Evolutionary conservation across 495 filamentous ascomycete genomes (phyloP), one percentile per base, ranked within the genome.

Genomic region (Penicillium macrosclerotiorum): DNA sequence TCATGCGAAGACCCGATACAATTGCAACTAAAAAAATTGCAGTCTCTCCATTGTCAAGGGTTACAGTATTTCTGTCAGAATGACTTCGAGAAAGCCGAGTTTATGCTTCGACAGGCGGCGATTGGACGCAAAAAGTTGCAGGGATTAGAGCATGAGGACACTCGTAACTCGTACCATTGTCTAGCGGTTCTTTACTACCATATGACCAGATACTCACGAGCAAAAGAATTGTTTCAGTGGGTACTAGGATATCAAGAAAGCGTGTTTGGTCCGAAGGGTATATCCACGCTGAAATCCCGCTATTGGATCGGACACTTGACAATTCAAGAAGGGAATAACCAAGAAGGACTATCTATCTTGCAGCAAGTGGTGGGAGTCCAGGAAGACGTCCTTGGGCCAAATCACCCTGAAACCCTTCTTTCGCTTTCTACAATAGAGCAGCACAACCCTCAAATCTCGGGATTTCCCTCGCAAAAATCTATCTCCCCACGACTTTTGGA

Each of bases 371-470:
- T 18, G 20, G 13, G 16, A 13, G 14, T 26, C 12, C 37, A 39
- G 22, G 14, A 39, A n/a, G 5, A 26, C 6, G 37, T 25, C 19
- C 37, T 39, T 24, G 37, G 37, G 23, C 20, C 37, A 23, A 39
- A 39, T 24, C 37, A 39, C 37, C 37, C 37, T 25, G 37, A 39
- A 11, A 39, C 37, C 23, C 19, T 39, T 39, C 37, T 39, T 7
- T 25, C 37, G 12, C 11, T 39, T 13, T 39, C 37, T 39, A 23
- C 12, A 26, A 5, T 24, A 25, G 18, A 39, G n/a, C 20, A 12
- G 20, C 37, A 39, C 20, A 13, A 13, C 3, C 32, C 12, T 35
- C n/a, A 3, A 17, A 5, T 17, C n/a, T 35, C 18, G 32, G 32
- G 12, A 35, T 7, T 3, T 14, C 23, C 20, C 8, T 23, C 19